Base-by-base conservation (phyloP, 1,139 yeast species). In the Yamadazyma aaseri region DNA sequence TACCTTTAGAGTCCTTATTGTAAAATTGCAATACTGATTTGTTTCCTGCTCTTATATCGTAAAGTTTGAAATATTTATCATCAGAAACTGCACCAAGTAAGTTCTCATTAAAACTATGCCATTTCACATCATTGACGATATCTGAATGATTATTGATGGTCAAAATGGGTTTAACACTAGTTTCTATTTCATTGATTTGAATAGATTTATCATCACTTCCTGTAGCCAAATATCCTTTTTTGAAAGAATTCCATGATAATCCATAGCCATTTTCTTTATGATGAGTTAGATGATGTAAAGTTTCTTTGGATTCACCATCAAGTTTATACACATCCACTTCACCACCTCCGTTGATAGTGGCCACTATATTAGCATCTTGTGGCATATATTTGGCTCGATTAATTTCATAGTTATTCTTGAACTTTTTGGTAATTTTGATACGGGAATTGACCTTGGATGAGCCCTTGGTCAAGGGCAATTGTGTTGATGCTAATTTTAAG, bases 321-420 rank as follows among this genome's bases (percentile, higher is more conserved):
- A 60, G 65, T 44, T 81, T 74, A 56, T 84, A 86, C n/a, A 90
- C 56, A 44, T 70, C 79, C 1, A 84, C 77, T 31, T 73, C 77
- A 16, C 98, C 97, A 3, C 60, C 58, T 1, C 90, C 95, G 42
- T 84, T 79, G 45, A 89, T 81, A 0, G 96, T 79, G 3, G 95
- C 92, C 10, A 89, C 73, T 0, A 78, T 56, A 28, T 67, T 71
- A 3, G 86, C 69, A 46, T 81, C 73, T 46, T 79, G 83, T 0
- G 96, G 96, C 76, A 83, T 78, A 51, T 76, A 80, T 28, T 96
- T 74, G 4, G 96, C 96, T 44, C 90, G 71, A 51, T 89, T 86
- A 36, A 90, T 78, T 53, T 85, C 95, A 63, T 71, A 58, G 20
- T 56, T 53, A 45, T 72, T 73, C 40, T 60, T 63, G 38, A 59